Base-by-base conservation (phyloP, 495 filamentous ascomycete genomes). In the Durotheca rogersii region DNA sequence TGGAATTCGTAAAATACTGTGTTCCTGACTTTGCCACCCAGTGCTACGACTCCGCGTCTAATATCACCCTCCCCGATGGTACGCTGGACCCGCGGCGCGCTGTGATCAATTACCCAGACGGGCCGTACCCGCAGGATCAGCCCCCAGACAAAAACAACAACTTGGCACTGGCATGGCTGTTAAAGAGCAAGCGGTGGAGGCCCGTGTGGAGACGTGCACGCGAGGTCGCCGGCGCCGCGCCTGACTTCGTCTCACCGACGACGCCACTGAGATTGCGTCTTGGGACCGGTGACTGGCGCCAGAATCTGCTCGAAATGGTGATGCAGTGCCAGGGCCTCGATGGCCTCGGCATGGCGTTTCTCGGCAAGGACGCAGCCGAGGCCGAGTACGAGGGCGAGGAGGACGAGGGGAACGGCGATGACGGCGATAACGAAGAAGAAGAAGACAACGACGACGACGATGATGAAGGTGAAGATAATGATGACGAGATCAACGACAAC, bases 1-100 rank as follows among this genome's bases (percentile, higher is more conserved):
- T 72, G 6, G 67, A 71, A 31, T 73, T 58, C 46, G 47, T 72
- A 17, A 70, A 67, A 31, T 69, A 71, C 46, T 73, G 65, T 12
- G 34, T 71, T 6, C 68, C 67, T 1, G 54, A 61, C 32, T 52
- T 42, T 12, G 58, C 9, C n/a, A 12, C 9, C 11, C 4, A 12
- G 14, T 44, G 32, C 15, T 17, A 44, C 17, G 32, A 34, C n/a
- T 1, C 3, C 4, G 10, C 6, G 16, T 14, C 18, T 3, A 4
- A 11, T 14, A 29, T 16, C 15, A 1, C 1, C 3, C 14, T 19
- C 18, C 6, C 32, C 3, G 41, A 46, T 10, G 33, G 34, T 1
- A 29, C 32, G 9, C 3, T 35, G 4, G 49, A 46, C 18, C 49
- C 49, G 0, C 29, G 49, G 18, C 41, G 49, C 4, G 23, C 2